Conservation (phyloP, 2,329 filamentous ascomycete species). For the Cordyceps cicadae region DNA sequence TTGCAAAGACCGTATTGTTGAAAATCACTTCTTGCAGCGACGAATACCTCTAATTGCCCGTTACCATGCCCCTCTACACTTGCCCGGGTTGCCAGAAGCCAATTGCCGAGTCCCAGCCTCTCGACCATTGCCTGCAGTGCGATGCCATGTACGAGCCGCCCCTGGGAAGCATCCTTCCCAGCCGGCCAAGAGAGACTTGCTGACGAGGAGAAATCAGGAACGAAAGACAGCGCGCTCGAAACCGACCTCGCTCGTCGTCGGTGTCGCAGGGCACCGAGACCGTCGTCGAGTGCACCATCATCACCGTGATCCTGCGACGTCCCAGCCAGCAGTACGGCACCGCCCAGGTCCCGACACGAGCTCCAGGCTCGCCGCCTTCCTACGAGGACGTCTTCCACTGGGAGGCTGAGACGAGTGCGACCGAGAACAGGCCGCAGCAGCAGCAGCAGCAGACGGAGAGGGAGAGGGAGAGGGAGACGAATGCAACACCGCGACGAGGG, state of each 20-base stretch:
- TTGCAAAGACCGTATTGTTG: background rate
- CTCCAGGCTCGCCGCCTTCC: background rate
- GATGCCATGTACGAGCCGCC: background rate
- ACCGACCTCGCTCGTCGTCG: background rate
- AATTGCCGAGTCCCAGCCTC: constrained; percentile 10
- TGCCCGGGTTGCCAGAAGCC: constrained; percentile 8
- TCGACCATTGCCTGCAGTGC: constrained; percentile 9
- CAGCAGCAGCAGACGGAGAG: background rate
- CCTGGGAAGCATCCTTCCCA: too few species aligned
- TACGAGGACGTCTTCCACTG: constrained; percentile 3
- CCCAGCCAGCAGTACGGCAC: constrained; percentile 6
- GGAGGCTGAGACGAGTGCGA: background rate
- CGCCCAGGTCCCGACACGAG: background rate
- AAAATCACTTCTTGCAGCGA: background rate
- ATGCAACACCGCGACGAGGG: background rate
- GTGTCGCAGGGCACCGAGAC: background rate
- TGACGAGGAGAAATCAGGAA: background rate
- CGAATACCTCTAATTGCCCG: background rate
- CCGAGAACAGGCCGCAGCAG: background rate
- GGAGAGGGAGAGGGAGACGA: background rate
- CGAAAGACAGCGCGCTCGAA: background rate
- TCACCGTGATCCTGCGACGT: constrained; percentile 2
- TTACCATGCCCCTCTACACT: constrained; percentile 7
- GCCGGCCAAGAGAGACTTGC: too few species aligned
- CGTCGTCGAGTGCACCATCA: constrained; percentile 1